Percentiles rank a stretch among this genome's conserved stretches.
Conservation (phyloP, 345 rosid genomes). For the Litchi chinensis region DNA sequence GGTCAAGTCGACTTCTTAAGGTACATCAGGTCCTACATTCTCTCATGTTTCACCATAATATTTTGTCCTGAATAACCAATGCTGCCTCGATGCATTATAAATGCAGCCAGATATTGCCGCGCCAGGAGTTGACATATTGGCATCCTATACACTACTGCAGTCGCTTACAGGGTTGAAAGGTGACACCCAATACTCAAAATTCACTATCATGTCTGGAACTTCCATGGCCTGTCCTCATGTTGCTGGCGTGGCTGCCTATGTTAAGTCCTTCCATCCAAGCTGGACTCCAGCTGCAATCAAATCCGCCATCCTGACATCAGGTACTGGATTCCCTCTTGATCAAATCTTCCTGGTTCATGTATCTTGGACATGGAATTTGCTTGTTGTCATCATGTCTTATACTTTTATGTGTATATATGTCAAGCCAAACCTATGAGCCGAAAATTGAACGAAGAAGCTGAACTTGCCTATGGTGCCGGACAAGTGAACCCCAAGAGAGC, state of each 20-base stretch:
- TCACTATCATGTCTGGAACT: slow-evolving; percentile 82
- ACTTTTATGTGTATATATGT: background rate
- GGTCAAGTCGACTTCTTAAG: slow-evolving; percentile 72
- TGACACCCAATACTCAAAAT: slow-evolving; percentile 74
- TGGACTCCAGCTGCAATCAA: slow-evolving; percentile 85
- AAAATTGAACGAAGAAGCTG: slow-evolving; percentile 56
- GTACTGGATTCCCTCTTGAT: slow-evolving; percentile 28
- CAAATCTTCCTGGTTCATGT: background rate
- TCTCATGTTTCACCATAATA: background rate
- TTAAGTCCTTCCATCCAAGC: slow-evolving; percentile 85
- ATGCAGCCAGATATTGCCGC: slow-evolving; percentile 89
- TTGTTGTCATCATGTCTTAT: slow-evolving; percentile 9
- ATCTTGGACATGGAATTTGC: background rate
- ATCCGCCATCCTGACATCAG: slow-evolving; percentile 90
- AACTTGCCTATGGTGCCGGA: slow-evolving; percentile 84
- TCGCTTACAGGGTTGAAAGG: slow-evolving; percentile 82
- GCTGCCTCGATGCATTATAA: background rate
- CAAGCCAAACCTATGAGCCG: slow-evolving; percentile 72
- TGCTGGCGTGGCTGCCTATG: slow-evolving; percentile 84
- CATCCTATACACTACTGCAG: slow-evolving; percentile 74
- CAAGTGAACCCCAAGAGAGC: slow-evolving; percentile 73
- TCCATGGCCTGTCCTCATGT: slow-evolving; percentile 95
- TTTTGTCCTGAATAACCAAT: background rate
- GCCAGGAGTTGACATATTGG: slow-evolving; percentile 83
- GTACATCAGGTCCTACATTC: slow-evolving; percentile 25